Evolutionary conservation across 331 rosid species (phyloP), one percentile per base, ranked within the genome.

Genomic region (Prunus yedoensis): DNA sequence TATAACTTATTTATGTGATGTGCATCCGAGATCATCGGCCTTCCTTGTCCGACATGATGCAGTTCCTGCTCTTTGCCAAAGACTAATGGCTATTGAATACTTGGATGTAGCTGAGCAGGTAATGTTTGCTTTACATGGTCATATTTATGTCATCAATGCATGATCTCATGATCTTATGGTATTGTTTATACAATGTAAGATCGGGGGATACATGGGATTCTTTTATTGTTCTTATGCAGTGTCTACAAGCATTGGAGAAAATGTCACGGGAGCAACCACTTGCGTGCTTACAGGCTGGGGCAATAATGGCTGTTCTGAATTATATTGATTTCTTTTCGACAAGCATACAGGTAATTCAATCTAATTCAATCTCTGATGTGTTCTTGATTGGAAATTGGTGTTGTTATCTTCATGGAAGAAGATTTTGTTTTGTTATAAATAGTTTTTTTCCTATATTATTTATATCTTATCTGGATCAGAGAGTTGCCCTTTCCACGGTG

Each of bases 61-160:
- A 23, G 86, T 95, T 81, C 74, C 93, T 66, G 88, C 92, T 69
- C 86, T 95, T 75, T 95, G 99, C 82, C 89, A 92, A 70, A 88
- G 89, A 83, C 82, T 95, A 78, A 67, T 85, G 83, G 89, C 84
- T 71, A 84, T 95, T 56, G 96, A 92, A 84, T 91, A 95, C 78
- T 84, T 80, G 88, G 99, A 95, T 83, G 97, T 95, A 50, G 98
- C 99, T 61, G 99, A 95, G 77, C 98, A 95, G 93, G 99, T 95
- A 82, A 78, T 69, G 60, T n/a, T 56, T n/a, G 23, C 45, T 64
- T 68, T 79, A 64, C 63, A 16, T 76, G 78, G 20, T 64, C 75
- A 9, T 53, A 7, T 65, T 52, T 80, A 52, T 62, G 62, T 58
- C 74, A 57, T 78, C 41, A 11, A 13, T 17, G 18, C 58, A 2